A percentile compares a stretch with the other conserved stretches of the same genome.
Evolutionary conservation across 225 moss, liverwort and hornwort species (phyloP).

Genomic region (Marchantia paleacea): DNA sequence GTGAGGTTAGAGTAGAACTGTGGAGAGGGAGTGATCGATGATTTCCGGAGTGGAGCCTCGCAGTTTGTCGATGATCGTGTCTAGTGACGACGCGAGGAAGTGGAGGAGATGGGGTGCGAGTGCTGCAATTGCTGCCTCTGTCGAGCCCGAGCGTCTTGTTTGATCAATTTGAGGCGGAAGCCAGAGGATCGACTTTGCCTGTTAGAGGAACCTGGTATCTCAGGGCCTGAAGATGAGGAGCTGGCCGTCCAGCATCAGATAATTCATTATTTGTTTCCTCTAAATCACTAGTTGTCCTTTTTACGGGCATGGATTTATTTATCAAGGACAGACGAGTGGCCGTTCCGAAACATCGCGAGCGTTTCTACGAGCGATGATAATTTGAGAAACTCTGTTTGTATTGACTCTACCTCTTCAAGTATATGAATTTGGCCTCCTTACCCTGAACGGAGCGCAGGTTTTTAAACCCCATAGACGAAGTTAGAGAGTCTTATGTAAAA

Average conservation of each 20-base stretch:
- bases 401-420: not conserved
- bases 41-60: not conserved
- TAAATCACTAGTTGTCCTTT: not conserved
- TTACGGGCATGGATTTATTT: conserved; percentile 8
- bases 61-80: not conserved
- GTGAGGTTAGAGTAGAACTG: conserved; percentile 3
- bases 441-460: not conserved
- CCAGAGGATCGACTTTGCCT: conserved; percentile 3
- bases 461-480: not conserved
- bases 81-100: not conserved
- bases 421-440: not conserved
- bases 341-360: too few relatives aligned
- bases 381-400: not conserved
- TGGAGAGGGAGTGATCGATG: not conserved
- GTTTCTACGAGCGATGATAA: not conserved
- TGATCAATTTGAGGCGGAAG: conserved; percentile 11
- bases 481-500: conserved; percentile 6
- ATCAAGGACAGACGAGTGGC: not conserved
- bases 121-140: conserved; percentile 5
- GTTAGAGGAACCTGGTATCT: not conserved
- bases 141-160: conserved; percentile 8
- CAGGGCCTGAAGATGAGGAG: not conserved
- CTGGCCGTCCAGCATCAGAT: not conserved
- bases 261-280: not conserved
- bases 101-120: conserved; percentile 13